Evolutionary conservation across 129 eudicot genomes (phyloP), one percentile per base, ranked within the genome.

Genomic region (Calendula officinalis): DNA sequence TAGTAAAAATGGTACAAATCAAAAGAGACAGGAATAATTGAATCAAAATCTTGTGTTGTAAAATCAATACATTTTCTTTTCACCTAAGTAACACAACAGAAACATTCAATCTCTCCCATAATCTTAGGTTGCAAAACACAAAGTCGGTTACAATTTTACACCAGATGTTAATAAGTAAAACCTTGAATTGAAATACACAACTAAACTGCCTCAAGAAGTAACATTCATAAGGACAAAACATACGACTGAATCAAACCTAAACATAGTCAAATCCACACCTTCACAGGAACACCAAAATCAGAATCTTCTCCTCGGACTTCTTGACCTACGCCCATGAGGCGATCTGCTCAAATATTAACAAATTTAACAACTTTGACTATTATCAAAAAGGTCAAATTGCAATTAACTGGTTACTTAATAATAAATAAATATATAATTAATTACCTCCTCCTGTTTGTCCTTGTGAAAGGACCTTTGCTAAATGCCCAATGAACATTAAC

Each of bases 401-500:
- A 14, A n/a, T 56, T 12, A 56, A 56, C 61, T 32, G 4, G 13
- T 45, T 12, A 15, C 50, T 3, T 11, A 12, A 45, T 65, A 15
- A 42, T 41, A 50, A 33, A 14, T 5, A 8, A 37, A 39, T 35
- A 39, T 30, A 30, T 17, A 49, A 66, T 63, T 76, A 53, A 91
- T 91, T 95, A 79, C 80, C 95, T 75, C 84, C 91, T 83, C 10
- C 61, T 75, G 46, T 77, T 82, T 81, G 84, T 85, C 83, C 89
- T 81, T 42, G 80, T 85, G 56, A 81, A 81, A 8, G 98, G 98
- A 27, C 98, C 98, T 81, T 83, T 92, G 85, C 96, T 85, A 77
- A 88, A 94, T 45, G 99, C 99, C 99, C 99, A 94, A 51, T 88
- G 92, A 42, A 88, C 97, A 72, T 70, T 78, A 14, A 94, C 81